A percentile compares a stretch with the other conserved stretches of the same genome.
These are phyloP conservation scores for Mycothermus thermophilus DNA, from an alignment of 495 filamentous ascomycete species.

Conservation along the genomic window DNA sequence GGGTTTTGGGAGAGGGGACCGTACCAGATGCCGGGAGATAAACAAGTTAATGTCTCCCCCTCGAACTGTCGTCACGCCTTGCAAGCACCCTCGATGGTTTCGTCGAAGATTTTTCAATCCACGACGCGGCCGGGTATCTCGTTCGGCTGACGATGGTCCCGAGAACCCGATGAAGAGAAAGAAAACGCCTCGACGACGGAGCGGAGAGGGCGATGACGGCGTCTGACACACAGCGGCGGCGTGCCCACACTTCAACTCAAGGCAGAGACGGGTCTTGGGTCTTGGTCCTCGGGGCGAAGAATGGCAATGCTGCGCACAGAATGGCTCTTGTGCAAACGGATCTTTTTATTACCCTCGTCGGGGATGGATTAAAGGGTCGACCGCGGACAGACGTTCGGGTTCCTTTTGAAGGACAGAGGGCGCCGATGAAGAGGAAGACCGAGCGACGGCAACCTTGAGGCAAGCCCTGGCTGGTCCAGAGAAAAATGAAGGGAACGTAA, in stretches of 20 bases:
- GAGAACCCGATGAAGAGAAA: too few species aligned
- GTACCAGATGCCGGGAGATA: slow-evolving; percentile 81
- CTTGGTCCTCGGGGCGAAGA: neutral
- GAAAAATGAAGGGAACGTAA: slow-evolving; percentile 18
- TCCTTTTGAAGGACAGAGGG: slow-evolving; percentile 16
- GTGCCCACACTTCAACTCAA: too few species aligned
- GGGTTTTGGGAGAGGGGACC: slow-evolving; percentile 18
- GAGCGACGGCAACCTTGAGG: slow-evolving; percentile 1
- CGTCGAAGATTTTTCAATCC: slow-evolving; percentile 25
- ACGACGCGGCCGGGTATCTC: slow-evolving; percentile 8
- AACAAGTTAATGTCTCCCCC: slow-evolving; percentile 99
- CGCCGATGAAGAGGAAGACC: slow-evolving; percentile 10
- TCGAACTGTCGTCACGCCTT: slow-evolving; percentile 30
- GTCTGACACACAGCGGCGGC: too few species aligned
- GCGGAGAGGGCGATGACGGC: slow-evolving; percentile 4
- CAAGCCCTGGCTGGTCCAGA: slow-evolving; percentile 21
- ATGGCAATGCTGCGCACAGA: slow-evolving; percentile 3
- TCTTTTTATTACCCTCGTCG: slow-evolving; percentile 23
- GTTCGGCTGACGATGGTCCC: too few species aligned
- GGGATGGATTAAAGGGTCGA: slow-evolving; percentile 21
- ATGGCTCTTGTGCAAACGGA: slow-evolving; percentile 19
- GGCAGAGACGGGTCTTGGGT: too few species aligned
- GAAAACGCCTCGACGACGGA: slow-evolving; percentile 2
- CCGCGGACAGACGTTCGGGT: slow-evolving; percentile 21
- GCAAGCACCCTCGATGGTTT: slow-evolving; percentile 11